Conservation (phyloP, 164 flowering plant species). For the Saururus chinensis region DNA sequence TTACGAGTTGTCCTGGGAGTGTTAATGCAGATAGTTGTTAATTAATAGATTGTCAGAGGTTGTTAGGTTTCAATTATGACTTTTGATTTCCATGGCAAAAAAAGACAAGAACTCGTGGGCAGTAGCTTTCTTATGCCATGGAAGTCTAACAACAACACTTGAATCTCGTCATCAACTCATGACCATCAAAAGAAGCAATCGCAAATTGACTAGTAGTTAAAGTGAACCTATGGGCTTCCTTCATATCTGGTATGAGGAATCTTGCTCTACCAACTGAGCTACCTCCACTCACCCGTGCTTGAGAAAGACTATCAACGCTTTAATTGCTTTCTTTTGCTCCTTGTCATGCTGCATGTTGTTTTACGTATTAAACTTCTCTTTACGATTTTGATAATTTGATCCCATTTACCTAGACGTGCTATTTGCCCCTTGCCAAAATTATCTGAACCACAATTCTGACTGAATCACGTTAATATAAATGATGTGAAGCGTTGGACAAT, state of each 20-base stretch:
- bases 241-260: background rate
- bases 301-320: background rate
- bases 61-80: background rate
- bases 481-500: too few relatives aligned
- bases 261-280: slow-evolving; percentile 4
- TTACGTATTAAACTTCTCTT: too few relatives aligned
- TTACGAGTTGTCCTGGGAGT: background rate
- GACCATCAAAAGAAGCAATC: background rate
- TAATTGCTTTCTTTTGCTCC: too few relatives aligned
- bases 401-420: too few relatives aligned
- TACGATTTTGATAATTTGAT: too few relatives aligned
- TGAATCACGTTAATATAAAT: too few relatives aligned
- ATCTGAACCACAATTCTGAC: too few relatives aligned
- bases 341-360: too few relatives aligned
- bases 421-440: too few relatives aligned
- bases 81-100: background rate
- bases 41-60: background rate
- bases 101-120: slow-evolving; percentile 3
- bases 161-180: background rate
- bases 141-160: slow-evolving; percentile 1
- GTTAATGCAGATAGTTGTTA: background rate
- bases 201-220: background rate
- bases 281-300: background rate
- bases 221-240: background rate
- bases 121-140: slow-evolving; percentile 5